A percentile compares a stretch with the other conserved stretches of the same genome.
Conservation (phyloP, 495 filamentous ascomycete species). For the Neurospora sublineolata region DNA sequence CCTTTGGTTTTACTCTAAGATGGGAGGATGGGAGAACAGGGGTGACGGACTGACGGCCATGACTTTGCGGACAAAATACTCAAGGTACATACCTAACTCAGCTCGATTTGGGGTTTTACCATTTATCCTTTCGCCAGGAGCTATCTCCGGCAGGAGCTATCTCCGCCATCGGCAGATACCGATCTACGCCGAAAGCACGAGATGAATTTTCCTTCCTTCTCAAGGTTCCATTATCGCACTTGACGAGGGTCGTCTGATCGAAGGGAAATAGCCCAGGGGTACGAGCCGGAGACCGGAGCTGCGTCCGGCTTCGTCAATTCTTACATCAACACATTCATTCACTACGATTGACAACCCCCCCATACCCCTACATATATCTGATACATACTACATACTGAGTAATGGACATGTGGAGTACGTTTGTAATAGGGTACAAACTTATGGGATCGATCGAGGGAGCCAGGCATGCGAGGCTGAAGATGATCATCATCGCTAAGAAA, state of each 20-base stretch:
- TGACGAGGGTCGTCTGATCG: no score
- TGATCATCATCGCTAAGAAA: not conserved
- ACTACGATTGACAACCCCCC: not conserved
- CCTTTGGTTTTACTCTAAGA: no score
- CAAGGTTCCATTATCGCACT: no score
- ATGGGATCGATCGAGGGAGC: not conserved
- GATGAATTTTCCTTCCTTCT: no score
- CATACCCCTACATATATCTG: not conserved
- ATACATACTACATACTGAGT: not conserved
- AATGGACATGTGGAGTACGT: not conserved
- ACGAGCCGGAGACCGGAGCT: not conserved
- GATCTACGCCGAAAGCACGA: no score
- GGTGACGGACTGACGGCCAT: not conserved
- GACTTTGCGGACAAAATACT: not conserved
- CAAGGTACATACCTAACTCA: not conserved
- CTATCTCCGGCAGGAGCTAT: not conserved
- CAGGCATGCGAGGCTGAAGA: constrained; percentile 10
- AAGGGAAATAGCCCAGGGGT: not conserved
- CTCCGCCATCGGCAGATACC: no score
- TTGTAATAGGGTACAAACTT: not conserved
- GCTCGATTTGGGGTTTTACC: not conserved
- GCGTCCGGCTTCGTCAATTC: not conserved
- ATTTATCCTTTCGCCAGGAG: not conserved
- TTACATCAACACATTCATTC: not conserved
- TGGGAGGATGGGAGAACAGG: not conserved